Evolutionary conservation across 345 rosid species (phyloP), one percentile per base, ranked within the genome.

Genomic region (Garcia nutans): DNA sequence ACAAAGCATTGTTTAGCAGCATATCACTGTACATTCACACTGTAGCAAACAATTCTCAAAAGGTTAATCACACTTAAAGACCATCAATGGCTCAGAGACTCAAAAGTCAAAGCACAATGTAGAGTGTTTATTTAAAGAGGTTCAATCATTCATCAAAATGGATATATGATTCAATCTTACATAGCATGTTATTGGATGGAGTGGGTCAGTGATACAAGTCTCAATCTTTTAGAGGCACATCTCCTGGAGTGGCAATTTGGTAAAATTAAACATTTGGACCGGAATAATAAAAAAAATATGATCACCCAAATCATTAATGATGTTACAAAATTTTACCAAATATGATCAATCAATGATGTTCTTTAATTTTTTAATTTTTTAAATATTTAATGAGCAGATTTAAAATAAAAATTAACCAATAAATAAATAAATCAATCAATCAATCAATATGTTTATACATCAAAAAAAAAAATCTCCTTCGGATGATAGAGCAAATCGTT

Each of bases 361-460:
- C 26, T 17, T 6, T 9, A 15, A 65, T 65, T 22, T n/a, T n/a
- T 45, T 5, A 65, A 13, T 60, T 60, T 60, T 12, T 33, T 31
- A 20, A 20, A 33, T 41, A 16, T 65, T 64, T 37, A 62, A 24
- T 31, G 17, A 28, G 10, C 68, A 64, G 7, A 33, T 33, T 20
- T 65, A 9, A 20, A 42, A 69, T 50, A 28, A 45, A 19, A 17
- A n/a, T 61, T 44, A 50, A 47, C 3, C 1, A 67, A 57, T 26
- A 61, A 3, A 47, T 47, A 22, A 67, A 56, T 26, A 61, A 3
- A 47, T 47, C 31, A n/a, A n/a, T n/a, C n/a, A n/a, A n/a, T n/a
- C n/a, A n/a, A n/a, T n/a, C n/a, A n/a, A n/a, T n/a, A n/a, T 31
- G 47, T 31, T 55, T 73, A 41, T 79, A 85, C 85, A 82, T 81